phyloP scores from a whole-genome alignment of 805 yeast species.

The Ogataea corticis region DNA sequence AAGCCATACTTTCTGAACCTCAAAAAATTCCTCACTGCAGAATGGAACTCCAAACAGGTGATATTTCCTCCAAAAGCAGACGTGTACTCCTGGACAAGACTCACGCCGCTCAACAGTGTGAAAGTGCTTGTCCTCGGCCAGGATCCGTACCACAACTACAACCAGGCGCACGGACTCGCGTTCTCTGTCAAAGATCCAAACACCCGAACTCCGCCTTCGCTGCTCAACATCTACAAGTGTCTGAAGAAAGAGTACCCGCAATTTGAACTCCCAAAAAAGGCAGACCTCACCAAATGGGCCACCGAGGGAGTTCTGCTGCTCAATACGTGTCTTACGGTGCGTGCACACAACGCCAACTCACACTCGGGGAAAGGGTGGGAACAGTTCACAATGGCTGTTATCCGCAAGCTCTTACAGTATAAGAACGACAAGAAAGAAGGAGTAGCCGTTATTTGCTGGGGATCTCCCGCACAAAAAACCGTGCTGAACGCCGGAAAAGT shows the following conservation, averaged over 20 bases:
- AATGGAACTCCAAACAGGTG: conserved; percentile 39
- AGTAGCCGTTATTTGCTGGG: conserved; percentile 69
- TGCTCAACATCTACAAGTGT: conserved; percentile 83
- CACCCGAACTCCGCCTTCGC: conserved; percentile 83
- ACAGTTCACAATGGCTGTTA: conserved; percentile 72
- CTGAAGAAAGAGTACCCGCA: conserved; percentile 66
- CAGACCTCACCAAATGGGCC: conserved; percentile 83
- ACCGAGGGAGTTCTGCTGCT: conserved; percentile 81
- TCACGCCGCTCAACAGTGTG: conserved; percentile 73
- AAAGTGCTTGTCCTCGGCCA: conserved; percentile 88
- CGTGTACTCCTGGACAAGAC: conserved; percentile 88
- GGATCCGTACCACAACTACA: conserved; percentile 91
- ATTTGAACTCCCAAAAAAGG: conserved; percentile 60
- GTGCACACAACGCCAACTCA: conserved; percentile 90
- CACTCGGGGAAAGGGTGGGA: conserved; percentile 95
- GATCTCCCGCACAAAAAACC: conserved; percentile 44
- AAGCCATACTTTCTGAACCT: conserved; percentile 81
- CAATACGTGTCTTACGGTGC: conserved; percentile 87
- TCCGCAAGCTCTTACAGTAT: conserved; percentile 51
- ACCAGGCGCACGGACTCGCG: conserved; percentile 97
- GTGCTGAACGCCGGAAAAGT: conserved; percentile 30
- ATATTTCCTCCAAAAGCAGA: conserved; percentile 79
- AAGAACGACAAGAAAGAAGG: conserved; percentile 49
- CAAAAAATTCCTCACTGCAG: conserved; percentile 59
- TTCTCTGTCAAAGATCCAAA: conserved; percentile 84